These are phyloP conservation scores for Kwoniella botswanensis DNA, from an alignment of 768 basidiomycete species.

Conservation along the genomic window DNA sequence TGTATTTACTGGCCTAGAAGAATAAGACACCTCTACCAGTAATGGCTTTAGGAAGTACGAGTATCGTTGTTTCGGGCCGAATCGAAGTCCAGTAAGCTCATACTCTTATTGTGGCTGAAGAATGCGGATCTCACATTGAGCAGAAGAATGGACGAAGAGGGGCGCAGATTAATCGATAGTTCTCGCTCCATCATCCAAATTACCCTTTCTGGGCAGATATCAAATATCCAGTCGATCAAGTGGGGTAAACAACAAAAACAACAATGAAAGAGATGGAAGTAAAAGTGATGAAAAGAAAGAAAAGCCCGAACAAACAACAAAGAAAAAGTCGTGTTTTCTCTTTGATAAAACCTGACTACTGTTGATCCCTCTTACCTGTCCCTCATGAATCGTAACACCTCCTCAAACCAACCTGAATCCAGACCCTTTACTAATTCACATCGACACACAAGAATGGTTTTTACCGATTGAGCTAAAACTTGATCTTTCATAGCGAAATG, in stretches of 20 bases:
- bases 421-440: constrained; percentile 8
- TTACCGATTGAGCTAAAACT: neutral
- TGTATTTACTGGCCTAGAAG: neutral
- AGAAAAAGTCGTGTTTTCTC: constrained; percentile 1
- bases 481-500: neutral
- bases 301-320: neutral
- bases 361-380: constrained; percentile 4
- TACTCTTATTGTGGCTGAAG: no score
- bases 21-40: neutral
- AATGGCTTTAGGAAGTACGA: no score
- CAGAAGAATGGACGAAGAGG: neutral
- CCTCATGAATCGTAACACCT: neutral
- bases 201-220: neutral
- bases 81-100: no score
- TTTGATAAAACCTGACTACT: neutral
- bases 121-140: no score
- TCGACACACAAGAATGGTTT: constrained; percentile 5
- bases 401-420: neutral
- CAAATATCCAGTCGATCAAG: neutral
- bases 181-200: neutral
- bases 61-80: no score
- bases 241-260: neutral
- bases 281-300: neutral
- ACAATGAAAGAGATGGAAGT: neutral
- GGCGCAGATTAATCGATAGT: neutral